A percentile compares a stretch with the other conserved stretches of the same genome.
Evolutionary conservation across 495 filamentous ascomycete genomes (phyloP).

Genomic region (Cudoniella acicularis): DNA sequence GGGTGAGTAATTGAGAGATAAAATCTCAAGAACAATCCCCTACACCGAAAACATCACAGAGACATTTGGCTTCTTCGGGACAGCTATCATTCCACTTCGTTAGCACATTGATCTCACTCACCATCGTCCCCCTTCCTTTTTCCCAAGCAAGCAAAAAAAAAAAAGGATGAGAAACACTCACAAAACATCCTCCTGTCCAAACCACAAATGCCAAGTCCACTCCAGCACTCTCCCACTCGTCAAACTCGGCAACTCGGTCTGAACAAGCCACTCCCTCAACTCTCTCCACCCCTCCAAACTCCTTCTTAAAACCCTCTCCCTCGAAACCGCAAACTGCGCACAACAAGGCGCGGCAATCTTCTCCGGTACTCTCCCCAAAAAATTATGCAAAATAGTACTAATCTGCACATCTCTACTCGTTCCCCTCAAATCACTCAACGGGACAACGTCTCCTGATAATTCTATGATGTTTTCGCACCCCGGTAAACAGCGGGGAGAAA

Average conservation of each 20-base stretch:
- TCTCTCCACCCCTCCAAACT: conserved; percentile 27
- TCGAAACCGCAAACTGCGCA: conserved; percentile 65
- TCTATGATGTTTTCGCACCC: conserved; percentile 17
- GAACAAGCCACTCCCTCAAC: conserved; percentile 13
- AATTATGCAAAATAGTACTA: conserved; percentile 5
- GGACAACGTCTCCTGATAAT: conserved; percentile 6
- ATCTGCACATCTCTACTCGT: conserved; percentile 9
- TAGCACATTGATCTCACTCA: neutral
- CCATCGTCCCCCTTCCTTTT: neutral
- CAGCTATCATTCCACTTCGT: conserved; percentile 41
- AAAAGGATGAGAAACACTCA: conserved; percentile 10
- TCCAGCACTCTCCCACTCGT: conserved; percentile 64
- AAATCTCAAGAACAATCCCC: conserved; percentile 8
- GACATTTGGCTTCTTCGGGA: conserved; percentile 53
- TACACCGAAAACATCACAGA: conserved; percentile 59
- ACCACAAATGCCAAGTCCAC: conserved; percentile 71
- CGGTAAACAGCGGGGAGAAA: conserved; percentile 35
- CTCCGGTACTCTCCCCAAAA: conserved; percentile 3
- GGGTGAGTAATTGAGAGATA: too few relatives aligned
- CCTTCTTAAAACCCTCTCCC: conserved; percentile 44
- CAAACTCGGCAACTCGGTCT: conserved; percentile 36
- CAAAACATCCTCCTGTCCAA: conserved; percentile 43
- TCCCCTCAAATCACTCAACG: conserved; percentile 5
- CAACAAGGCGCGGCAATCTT: conserved; percentile 52
- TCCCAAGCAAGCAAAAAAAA: neutral